phyloP scores from a whole-genome alignment of 2,329 filamentous ascomycete genomes.

The Beauveria medogensis region DNA sequence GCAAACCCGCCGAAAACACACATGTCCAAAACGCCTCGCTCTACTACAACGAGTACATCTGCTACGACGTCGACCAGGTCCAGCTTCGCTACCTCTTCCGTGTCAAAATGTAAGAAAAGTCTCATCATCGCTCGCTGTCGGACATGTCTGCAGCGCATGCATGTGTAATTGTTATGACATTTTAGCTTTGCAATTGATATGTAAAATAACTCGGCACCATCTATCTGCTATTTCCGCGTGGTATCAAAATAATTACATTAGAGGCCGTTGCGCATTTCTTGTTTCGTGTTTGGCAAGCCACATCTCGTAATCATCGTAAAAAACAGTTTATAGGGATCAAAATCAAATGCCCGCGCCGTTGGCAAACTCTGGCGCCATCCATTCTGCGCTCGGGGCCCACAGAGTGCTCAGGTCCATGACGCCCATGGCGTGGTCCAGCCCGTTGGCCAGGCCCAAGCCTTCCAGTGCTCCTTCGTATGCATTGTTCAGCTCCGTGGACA shows the following conservation, averaged over 20 bases:
- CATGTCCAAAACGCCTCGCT: slow-evolving; percentile 38
- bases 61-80: slow-evolving; percentile 62
- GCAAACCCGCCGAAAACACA: slow-evolving; percentile 38
- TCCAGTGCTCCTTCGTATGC: slow-evolving; percentile 42
- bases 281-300: not conserved
- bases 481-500: slow-evolving; percentile 34
- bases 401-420: slow-evolving; percentile 26
- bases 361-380: slow-evolving; percentile 25
- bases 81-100: slow-evolving; percentile 62
- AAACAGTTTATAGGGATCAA: not conserved
- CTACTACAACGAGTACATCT: slow-evolving; percentile 67
- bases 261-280: not conserved
- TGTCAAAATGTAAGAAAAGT: slow-evolving; percentile 39
- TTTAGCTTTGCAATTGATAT: not conserved
- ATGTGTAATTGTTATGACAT: not conserved
- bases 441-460: slow-evolving; percentile 37
- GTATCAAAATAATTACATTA: not conserved
- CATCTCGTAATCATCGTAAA: not conserved
- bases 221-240: not conserved
- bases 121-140: not conserved
- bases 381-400: slow-evolving; percentile 27
- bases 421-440: slow-evolving; percentile 34
- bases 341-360: slow-evolving; percentile 24
- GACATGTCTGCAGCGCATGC: not conserved
- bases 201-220: not conserved